Percentiles rank a stretch among this genome's conserved stretches.
Evolutionary conservation across 2,329 filamentous ascomycete species (phyloP).

Genomic region (Claviceps purpurea): DNA sequence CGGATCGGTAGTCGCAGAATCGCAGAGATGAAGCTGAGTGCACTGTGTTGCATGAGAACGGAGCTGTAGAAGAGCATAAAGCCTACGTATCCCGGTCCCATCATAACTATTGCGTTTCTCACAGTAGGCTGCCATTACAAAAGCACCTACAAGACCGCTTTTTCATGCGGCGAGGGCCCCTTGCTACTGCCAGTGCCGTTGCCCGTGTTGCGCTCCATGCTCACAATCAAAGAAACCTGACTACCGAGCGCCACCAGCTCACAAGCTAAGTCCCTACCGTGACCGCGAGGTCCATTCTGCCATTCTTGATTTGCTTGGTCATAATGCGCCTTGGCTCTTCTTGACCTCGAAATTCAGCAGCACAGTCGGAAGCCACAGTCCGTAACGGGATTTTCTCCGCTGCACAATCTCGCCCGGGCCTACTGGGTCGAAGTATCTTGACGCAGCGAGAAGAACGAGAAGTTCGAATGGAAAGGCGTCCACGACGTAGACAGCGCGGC

Average conservation of each 20-base stretch:
- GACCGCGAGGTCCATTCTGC: conserved; percentile 62
- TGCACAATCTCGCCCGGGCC: background rate
- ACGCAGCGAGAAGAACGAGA: background rate
- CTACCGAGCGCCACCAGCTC: conserved; percentile 17
- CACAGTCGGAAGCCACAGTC: conserved; percentile 64
- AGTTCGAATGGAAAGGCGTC: conserved; percentile 40
- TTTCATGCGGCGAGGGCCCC: background rate
- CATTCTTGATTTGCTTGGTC: conserved; percentile 53
- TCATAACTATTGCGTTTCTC: background rate
- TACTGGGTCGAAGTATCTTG: background rate
- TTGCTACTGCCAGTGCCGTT: background rate
- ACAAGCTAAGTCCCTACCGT: conserved; percentile 36
- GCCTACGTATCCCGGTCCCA: background rate
- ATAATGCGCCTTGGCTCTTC: conserved; percentile 49
- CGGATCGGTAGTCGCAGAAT: background rate
- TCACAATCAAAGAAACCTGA: conserved; percentile 14
- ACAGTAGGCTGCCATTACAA: background rate
- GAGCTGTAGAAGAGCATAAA: background rate
- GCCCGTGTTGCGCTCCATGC: conserved; percentile 7
- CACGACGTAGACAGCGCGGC: conserved; percentile 47
- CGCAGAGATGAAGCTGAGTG: background rate
- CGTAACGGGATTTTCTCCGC: conserved; percentile 21
- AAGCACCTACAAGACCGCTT: background rate
- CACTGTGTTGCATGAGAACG: background rate
- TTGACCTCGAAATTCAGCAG: conserved; percentile 58